Evolutionary conservation across 805 yeast species (phyloP).

Genomic region (Nakazawaea ambrosiae): DNA sequence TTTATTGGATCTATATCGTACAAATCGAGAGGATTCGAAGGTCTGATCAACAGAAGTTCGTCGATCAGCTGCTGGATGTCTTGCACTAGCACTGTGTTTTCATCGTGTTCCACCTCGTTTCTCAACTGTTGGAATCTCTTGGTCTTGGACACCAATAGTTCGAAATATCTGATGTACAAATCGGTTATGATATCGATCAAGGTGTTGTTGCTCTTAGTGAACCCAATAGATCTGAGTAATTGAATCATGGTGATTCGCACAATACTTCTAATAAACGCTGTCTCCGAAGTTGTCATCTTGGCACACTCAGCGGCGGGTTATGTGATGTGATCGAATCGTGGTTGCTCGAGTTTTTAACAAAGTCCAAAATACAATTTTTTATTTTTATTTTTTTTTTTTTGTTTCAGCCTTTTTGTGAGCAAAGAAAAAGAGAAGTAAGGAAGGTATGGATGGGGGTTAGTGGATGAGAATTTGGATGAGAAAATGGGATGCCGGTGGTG

Average conservation of each 20-base stretch:
- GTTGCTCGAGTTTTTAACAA: no score
- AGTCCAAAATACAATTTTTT: no score
- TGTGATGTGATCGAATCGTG: no score
- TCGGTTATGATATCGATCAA: constrained; percentile 76
- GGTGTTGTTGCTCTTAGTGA: constrained; percentile 68
- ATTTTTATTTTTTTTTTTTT: no score
- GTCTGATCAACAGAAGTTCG: constrained; percentile 54
- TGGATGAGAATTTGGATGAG: no score
- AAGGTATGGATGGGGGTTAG: no score
- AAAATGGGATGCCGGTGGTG: no score
- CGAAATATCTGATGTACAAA: constrained; percentile 57
- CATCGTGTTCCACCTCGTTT: constrained; percentile 28
- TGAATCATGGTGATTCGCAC: constrained; percentile 30
- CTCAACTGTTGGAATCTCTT: constrained; percentile 40
- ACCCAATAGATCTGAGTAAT: constrained; percentile 73
- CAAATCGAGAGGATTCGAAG: constrained; percentile 47
- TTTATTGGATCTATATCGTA: constrained; percentile 41
- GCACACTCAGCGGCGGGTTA: no score
- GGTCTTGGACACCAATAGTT: constrained; percentile 44
- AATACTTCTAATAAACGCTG: constrained; percentile 2
- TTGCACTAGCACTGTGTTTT: constrained; percentile 41
- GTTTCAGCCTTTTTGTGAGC: no score
- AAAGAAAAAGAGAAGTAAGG: no score
- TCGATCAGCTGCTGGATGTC: constrained; percentile 71
- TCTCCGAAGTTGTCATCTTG: constrained; percentile 5